Evolutionary conservation across 106 monocot genomes (phyloP).

Genomic region (Ottelia alismoides): DNA sequence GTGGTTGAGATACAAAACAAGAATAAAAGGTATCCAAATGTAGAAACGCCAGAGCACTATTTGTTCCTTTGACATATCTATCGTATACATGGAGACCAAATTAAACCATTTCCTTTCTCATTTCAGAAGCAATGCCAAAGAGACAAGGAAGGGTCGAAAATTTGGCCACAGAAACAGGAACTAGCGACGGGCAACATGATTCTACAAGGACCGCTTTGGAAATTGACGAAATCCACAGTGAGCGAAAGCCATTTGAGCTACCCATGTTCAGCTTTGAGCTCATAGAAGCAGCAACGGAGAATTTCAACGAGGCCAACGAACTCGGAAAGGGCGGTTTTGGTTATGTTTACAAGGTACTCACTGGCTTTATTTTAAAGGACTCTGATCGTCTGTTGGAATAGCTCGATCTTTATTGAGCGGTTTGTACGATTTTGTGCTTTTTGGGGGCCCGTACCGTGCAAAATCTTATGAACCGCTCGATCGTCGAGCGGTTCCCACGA

Average conservation of each 20-base stretch:
- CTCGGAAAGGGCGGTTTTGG: slow-evolving; percentile 13
- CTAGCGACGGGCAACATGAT: background rate
- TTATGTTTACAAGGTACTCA: slow-evolving; percentile 9
- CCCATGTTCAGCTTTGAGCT: slow-evolving; percentile 2
- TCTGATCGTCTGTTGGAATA: no score
- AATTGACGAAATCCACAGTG: background rate
- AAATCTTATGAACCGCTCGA: no score
- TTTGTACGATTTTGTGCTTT: no score
- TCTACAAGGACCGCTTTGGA: background rate
- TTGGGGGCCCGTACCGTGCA: no score
- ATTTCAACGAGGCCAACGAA: slow-evolving; percentile 2
- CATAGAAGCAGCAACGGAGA: background rate
- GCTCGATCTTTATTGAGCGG: no score
- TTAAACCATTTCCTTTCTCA: no score
- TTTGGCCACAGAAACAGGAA: background rate
- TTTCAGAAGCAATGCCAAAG: background rate
- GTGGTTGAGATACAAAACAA: slow-evolving; percentile 3
- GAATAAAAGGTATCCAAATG: slow-evolving; percentile 2
- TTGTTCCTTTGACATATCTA: no score
- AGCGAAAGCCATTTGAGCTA: background rate
- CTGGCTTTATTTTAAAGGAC: no score
- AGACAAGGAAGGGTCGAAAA: background rate
- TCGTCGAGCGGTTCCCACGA: no score
- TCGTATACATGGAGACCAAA: no score
- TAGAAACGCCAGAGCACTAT: no score